These are phyloP conservation scores for Phaseolus coccineus DNA, from an alignment of 331 rosid species.

Conservation along the genomic window DNA sequence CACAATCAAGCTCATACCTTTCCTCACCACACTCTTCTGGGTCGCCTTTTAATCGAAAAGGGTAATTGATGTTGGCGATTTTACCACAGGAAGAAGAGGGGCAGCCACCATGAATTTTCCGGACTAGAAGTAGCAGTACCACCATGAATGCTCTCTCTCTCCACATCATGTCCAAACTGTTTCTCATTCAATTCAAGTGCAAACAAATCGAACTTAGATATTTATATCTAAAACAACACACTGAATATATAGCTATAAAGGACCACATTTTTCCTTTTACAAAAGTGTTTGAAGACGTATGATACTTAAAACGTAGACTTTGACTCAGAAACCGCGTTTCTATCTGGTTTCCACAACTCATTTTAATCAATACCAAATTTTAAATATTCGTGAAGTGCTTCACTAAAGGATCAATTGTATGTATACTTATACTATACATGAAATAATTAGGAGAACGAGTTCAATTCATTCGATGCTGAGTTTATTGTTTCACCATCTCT, in stretches of 20 bases:
- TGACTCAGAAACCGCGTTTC: background rate
- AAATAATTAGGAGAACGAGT: too few relatives aligned
- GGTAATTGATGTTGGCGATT: background rate
- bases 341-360: too few relatives aligned
- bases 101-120: background rate
- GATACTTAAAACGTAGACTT: background rate
- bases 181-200: background rate
- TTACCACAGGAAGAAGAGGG: conserved; percentile 36
- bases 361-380: too few relatives aligned
- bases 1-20: conserved; percentile 31
- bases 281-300: background rate
- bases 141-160: background rate
- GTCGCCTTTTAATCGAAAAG: conserved; percentile 21
- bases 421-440: too few relatives aligned
- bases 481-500: too few relatives aligned
- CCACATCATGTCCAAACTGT: background rate
- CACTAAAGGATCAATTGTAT: background rate
- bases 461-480: background rate
- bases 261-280: background rate
- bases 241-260: background rate
- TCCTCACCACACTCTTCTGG: background rate
- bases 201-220: background rate
- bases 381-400: too few relatives aligned
- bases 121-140: background rate
- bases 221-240: background rate